Conservation (phyloP, 768 basidiomycete species). For the Amanita brunnescens region DNA sequence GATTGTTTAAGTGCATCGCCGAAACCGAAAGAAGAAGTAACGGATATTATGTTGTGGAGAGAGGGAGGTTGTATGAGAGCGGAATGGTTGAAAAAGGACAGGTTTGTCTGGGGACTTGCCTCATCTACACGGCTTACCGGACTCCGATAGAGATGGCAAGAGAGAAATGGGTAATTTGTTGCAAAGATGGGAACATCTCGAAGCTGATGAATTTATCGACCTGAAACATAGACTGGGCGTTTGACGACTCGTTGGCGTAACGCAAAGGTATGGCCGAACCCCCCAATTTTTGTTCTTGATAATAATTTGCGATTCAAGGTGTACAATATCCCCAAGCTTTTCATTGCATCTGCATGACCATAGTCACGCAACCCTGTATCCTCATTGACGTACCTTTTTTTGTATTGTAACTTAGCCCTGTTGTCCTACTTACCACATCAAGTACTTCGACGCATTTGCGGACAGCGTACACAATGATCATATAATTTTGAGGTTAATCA, state of each 20-base stretch:
- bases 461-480: constrained; percentile 7
- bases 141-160: constrained; percentile 39
- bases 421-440: neutral
- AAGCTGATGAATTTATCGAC: constrained; percentile 40
- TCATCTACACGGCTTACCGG: constrained; percentile 4
- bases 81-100: constrained; percentile 55
- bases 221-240: constrained; percentile 50
- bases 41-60: constrained; percentile 32
- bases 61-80: constrained; percentile 38
- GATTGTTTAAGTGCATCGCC: constrained; percentile 25
- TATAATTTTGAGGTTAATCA: constrained; percentile 19
- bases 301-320: neutral
- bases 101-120: constrained; percentile 24
- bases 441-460: constrained; percentile 4
- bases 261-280: too few species aligned
- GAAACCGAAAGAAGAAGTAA: constrained; percentile 27
- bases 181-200: constrained; percentile 39
- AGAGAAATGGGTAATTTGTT: constrained; percentile 44
- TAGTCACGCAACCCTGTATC: constrained; percentile 1
- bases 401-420: neutral
- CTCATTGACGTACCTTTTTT: neutral
- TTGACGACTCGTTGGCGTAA: constrained; percentile 18
- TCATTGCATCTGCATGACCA: neutral
- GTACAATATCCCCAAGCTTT: constrained; percentile 8
- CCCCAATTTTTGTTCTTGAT: neutral